Evolutionary conservation across 2,329 filamentous ascomycete species (phyloP).

Genomic region (Fusarium brevicatenulatum): DNA sequence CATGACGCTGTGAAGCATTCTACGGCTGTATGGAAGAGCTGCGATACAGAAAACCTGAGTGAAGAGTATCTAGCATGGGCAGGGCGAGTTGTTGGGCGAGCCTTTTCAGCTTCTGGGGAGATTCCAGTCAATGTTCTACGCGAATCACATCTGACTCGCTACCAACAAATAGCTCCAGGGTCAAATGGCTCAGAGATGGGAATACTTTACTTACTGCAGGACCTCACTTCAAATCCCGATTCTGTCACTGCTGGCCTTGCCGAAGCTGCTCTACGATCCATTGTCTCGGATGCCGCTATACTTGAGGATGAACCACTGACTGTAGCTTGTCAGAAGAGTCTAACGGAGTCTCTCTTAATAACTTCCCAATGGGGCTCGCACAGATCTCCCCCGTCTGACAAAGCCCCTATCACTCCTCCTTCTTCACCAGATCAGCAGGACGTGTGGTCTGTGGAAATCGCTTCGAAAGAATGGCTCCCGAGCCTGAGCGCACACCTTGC

Average conservation of each 20-base stretch:
- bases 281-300: conserved; percentile 64
- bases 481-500: conserved; percentile 70
- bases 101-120: conserved; percentile 80
- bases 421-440: conserved; percentile 30
- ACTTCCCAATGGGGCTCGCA: conserved; percentile 69
- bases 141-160: conserved; percentile 67
- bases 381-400: conserved; percentile 65
- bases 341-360: conserved; percentile 62
- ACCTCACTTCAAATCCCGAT: conserved; percentile 68
- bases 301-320: conserved; percentile 60
- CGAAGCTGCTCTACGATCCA: conserved; percentile 67
- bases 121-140: conserved; percentile 69
- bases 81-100: conserved; percentile 82
- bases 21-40: conserved; percentile 79
- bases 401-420: neutral
- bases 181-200: conserved; percentile 70
- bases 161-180: conserved; percentile 57
- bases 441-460: conserved; percentile 53
- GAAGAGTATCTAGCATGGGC: conserved; percentile 84
- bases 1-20: conserved; percentile 69
- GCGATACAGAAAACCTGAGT: conserved; percentile 70
- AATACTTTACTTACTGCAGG: conserved; percentile 69
- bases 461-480: conserved; percentile 67
- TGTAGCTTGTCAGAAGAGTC: conserved; percentile 60
- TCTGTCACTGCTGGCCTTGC: conserved; percentile 67